Evolutionary conservation across 257 asterid species (phyloP), one percentile per base, ranked within the genome.

Genomic region (Ocimum tenuiflorum): DNA sequence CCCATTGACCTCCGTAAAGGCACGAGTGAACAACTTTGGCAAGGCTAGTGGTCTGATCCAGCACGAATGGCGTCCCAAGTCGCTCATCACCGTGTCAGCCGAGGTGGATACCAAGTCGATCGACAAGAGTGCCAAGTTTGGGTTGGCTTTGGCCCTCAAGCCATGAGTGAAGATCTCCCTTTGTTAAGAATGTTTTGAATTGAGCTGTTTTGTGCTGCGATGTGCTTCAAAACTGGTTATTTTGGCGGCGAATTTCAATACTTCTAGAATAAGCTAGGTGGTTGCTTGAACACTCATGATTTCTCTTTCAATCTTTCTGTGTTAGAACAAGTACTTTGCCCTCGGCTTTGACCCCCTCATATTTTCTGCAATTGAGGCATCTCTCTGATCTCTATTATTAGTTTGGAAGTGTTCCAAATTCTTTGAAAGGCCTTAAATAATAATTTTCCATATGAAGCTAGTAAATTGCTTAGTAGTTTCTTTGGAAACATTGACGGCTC

Each of bases 11-110:
- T 12, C 73, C 0, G 82, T 76, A 52, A 82, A 82, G 72, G 79
- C 79, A 0, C 73, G 80, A 3, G 46, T 79, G 48, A 79, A 82
- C 84, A 82, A 82, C 74, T 63, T 63, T 18, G 87, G 87, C 22
- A 82, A 64, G 54, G 82, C 78, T 3, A 74, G 65, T 51, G 84
- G 82, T 51, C 67, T 82, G 72, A 79, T 82, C 65, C 84, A 82
- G 80, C 87, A 82, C n/a, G 82, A 82, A 58, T 82, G 84, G 84
- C 85, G 82, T 24, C 85, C 82, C 11, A 80, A 80, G 65, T 80
- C 85, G 18, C 82, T 74, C 42, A 53, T 82, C 76, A 79, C 87
- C 4, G 60, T 82, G 29, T 79, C 84, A 1, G 65, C 84, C 7
- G 87, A 82, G 65, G 82, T 82, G 50, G 87, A 82, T 61, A 79